Percentiles rank a stretch among this genome's conserved stretches.
These are phyloP conservation scores for Phaeodactylum tricornutum DNA, from an alignment of 108 stramenopile genomes.

Conservation along the genomic window DNA sequence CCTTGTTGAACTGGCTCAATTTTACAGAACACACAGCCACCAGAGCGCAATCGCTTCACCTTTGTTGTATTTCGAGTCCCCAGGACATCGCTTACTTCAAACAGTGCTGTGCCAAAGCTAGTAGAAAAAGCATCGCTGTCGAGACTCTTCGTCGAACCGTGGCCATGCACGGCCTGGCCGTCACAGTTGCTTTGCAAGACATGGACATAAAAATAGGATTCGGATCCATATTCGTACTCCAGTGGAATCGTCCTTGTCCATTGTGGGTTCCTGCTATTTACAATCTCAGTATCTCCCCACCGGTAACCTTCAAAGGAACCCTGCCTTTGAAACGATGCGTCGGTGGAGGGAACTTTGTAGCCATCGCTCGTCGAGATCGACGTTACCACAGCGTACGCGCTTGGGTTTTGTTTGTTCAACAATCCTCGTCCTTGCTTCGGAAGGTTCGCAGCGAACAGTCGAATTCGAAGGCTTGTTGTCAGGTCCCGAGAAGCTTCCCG, in stretches of 20 bases:
- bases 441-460: constrained; percentile 19
- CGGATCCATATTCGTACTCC: constrained; percentile 42
- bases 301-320: not conserved
- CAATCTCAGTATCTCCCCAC: not conserved
- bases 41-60: constrained; percentile 42
- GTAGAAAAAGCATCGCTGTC: not conserved
- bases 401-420: constrained; percentile 2
- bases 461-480: too few species aligned
- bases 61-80: constrained; percentile 31
- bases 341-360: not conserved
- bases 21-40: constrained; percentile 20
- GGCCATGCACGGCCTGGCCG: too few species aligned
- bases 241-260: constrained; percentile 37
- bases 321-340: not conserved
- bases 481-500: too few species aligned
- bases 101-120: constrained; percentile 33
- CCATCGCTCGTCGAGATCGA: constrained; percentile 1
- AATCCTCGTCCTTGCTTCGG: constrained; percentile 17
- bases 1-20: constrained; percentile 14
- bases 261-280: constrained; percentile 26
- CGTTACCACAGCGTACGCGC: constrained; percentile 18
- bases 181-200: too few species aligned
- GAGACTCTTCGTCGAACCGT: not conserved
- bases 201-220: constrained; percentile 24
- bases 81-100: constrained; percentile 58